Conservation (phyloP, 2,329 filamentous ascomycete species). For the Trichoderma sp. region DNA sequence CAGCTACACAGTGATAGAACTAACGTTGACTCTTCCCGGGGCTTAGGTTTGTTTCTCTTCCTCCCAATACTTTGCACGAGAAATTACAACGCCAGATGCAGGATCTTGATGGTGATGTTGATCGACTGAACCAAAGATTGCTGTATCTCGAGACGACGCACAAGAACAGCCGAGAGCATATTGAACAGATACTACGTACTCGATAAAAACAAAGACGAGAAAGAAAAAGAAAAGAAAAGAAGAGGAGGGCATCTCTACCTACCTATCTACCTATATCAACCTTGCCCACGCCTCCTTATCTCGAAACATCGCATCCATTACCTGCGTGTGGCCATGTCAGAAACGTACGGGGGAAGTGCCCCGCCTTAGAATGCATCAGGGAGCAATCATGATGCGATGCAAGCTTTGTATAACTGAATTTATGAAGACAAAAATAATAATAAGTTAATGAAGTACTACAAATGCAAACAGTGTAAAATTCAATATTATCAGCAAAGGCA, state of each 20-base stretch:
- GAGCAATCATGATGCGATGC: not conserved
- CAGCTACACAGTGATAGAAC: conserved; percentile 14
- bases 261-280: not conserved
- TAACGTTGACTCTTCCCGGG: not conserved
- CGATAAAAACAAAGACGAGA: conserved; percentile 21
- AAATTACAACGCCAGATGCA: conserved; percentile 75
- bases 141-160: conserved; percentile 93
- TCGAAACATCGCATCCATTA: not conserved
- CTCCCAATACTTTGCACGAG: conserved; percentile 70
- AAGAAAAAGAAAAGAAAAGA: not conserved
- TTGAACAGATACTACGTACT: conserved; percentile 77
- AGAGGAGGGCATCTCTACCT: not conserved
- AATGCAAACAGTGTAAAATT: not conserved
- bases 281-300: not conserved
- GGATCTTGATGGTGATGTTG: conserved; percentile 74
- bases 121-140: conserved; percentile 82
- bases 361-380: not conserved
- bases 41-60: conserved; percentile 81
- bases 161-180: conserved; percentile 89
- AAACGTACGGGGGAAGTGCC: not conserved
- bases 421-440: not conserved
- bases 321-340: not conserved
- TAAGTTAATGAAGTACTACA: not conserved
- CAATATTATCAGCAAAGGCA: not conserved
- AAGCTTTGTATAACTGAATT: not conserved